Conservation (phyloP, 2,329 filamentous ascomycete species). For the Aspergillus nomiae region DNA sequence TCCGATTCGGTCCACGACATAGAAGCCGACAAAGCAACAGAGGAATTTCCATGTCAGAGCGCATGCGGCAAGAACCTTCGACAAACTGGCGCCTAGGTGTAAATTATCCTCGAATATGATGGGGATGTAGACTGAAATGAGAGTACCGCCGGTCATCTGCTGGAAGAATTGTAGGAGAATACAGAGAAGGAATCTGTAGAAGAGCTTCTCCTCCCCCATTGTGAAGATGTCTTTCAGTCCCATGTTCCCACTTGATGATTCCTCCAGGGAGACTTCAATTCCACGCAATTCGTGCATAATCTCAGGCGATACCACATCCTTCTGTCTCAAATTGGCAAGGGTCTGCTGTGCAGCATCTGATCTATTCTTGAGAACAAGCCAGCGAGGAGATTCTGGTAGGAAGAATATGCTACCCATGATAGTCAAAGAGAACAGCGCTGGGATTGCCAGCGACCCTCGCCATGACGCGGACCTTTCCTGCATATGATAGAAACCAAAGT, state of each 20-base stretch:
- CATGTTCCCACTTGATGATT: slow-evolving; percentile 44
- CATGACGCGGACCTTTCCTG: slow-evolving; percentile 34
- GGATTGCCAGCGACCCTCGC: slow-evolving; percentile 42
- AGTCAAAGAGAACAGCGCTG: slow-evolving; percentile 31
- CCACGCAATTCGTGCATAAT: slow-evolving; percentile 48
- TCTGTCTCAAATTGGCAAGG: slow-evolving; percentile 19
- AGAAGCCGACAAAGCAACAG: slow-evolving; percentile 19
- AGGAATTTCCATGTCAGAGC: slow-evolving; percentile 22
- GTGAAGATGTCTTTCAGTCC: slow-evolving; percentile 53
- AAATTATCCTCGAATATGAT: slow-evolving; percentile 21
- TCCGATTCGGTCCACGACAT: slow-evolving; percentile 20
- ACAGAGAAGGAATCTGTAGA: slow-evolving; percentile 51
- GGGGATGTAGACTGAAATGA: slow-evolving; percentile 45
- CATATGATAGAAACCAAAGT: slow-evolving; percentile 41
- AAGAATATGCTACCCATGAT: slow-evolving; percentile 29
- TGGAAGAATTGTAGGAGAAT: slow-evolving; percentile 54
- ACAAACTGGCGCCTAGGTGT: slow-evolving; percentile 5
- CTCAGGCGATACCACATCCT: slow-evolving; percentile 34
- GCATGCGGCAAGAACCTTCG: slow-evolving; percentile 18
- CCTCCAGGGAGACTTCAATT: slow-evolving; percentile 50
- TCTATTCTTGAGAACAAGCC: slow-evolving; percentile 31
- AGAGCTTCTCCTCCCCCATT: slow-evolving; percentile 51
- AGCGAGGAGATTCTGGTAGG: slow-evolving; percentile 40
- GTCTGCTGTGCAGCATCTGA: slow-evolving; percentile 25
- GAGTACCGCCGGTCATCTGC: slow-evolving; percentile 36